phyloP scores from a whole-genome alignment of 805 yeast species.

The Wickerhamiella sergipiensis region DNA sequence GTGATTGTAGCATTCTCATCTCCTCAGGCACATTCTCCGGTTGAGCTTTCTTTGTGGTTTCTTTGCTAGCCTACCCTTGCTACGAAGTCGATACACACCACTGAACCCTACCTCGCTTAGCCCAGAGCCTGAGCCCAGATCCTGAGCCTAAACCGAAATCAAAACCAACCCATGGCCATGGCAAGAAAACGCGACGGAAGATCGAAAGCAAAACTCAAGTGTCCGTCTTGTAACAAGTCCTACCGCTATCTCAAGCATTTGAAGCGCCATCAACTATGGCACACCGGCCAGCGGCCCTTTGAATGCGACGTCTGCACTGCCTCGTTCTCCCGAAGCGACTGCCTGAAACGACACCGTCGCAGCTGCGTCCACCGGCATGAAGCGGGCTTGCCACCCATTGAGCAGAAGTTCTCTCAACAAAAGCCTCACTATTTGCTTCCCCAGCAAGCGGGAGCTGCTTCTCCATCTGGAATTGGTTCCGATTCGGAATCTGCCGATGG shows the following conservation, averaged over 20 bases:
- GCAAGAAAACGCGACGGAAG: background rate
- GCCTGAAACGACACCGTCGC: slow-evolving; percentile 12
- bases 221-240: slow-evolving; percentile 17
- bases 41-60: background rate
- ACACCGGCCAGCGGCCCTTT: slow-evolving; percentile 77
- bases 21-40: background rate
- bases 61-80: background rate
- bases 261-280: slow-evolving; percentile 69
- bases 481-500: background rate
- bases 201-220: slow-evolving; percentile 10
- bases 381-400: background rate
- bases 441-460: background rate
- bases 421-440: background rate
- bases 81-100: background rate
- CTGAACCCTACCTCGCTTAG: background rate
- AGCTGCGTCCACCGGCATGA: background rate
- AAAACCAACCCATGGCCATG: background rate
- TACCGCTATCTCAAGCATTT: slow-evolving; percentile 49
- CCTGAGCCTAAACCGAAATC: no score
- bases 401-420: background rate
- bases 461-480: background rate
- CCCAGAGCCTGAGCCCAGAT: background rate
- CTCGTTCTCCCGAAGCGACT: slow-evolving; percentile 16
- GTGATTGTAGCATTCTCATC: background rate
- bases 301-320: slow-evolving; percentile 54